Evolutionary conservation across 768 basidiomycete genomes (phyloP).

Genomic region (Heimioporus sp.): DNA sequence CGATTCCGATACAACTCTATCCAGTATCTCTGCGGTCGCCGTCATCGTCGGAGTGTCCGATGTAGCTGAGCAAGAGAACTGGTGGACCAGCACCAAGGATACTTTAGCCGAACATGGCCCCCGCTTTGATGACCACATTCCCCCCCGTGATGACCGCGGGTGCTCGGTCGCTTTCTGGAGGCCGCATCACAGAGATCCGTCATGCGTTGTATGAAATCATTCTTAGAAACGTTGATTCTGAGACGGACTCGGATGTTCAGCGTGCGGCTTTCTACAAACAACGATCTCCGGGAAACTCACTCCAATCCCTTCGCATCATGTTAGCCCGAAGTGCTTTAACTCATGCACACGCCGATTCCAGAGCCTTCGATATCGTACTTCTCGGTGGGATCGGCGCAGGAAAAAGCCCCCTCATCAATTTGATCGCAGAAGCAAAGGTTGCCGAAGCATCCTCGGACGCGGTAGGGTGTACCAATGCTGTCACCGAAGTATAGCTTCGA

Average conservation of each 20-base stretch:
- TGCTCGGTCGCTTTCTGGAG: constrained; percentile 1
- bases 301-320: constrained; percentile 11
- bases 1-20: not conserved
- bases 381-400: constrained; percentile 34
- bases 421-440: constrained; percentile 25
- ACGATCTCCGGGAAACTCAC: constrained; percentile 6
- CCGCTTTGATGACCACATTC: constrained; percentile 17
- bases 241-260: constrained; percentile 1
- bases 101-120: constrained; percentile 6
- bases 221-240: constrained; percentile 6
- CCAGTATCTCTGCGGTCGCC: constrained; percentile 14
- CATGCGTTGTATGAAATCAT: constrained; percentile 12
- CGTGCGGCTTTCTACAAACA: constrained; percentile 7
- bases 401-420: constrained; percentile 45
- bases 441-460: constrained; percentile 33
- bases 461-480: constrained; percentile 33
- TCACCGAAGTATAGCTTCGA: constrained; percentile 22
- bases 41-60: constrained; percentile 14
- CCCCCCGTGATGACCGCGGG: constrained; percentile 3
- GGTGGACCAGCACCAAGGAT: constrained; percentile 16
- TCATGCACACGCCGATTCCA: not conserved
- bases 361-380: constrained; percentile 30
- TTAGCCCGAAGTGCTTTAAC: constrained; percentile 5
- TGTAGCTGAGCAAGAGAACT: constrained; percentile 7
- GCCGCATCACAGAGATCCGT: constrained; percentile 8